Evolutionary conservation across 1,284 basidiomycete genomes (phyloP), one percentile per base, ranked within the genome.

Genomic region (Trichosporon inkin): DNA sequence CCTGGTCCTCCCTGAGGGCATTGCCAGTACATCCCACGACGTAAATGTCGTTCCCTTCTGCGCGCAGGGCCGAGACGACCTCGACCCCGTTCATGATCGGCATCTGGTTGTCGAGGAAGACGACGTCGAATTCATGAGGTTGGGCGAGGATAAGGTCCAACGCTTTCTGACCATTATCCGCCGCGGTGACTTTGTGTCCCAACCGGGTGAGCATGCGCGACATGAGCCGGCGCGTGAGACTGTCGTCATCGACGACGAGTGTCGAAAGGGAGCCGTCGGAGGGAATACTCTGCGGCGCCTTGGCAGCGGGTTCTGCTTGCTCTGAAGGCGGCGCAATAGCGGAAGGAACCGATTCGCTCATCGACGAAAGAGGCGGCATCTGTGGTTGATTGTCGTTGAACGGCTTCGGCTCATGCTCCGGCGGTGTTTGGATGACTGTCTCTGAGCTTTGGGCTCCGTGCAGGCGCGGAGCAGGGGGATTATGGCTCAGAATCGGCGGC

Each of bases 151-250:
- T 84, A 80, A 89, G 82, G 61, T 89, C 86, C 53, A 93, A 78
- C 6, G 90, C 91, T 32, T 88, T 78, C 71, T 87, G 84, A 6
- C 92, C 92, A 69, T 95, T 92, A 77, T 93, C 90, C n/a, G 92
- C 92, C 5, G 85, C 86, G 2, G 83, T 81, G 17, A 93, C 90
- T 44, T 77, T 75, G 75, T 89, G 92, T 1, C 91, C 90, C 4
- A 94, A 78, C 16, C 90, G 82, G 19, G 84, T 84, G 57, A 94
- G 81, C 79, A 92, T 85, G 38, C 90, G 82, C 53, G 83, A 84
- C 91, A 94, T 93, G 62, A 93, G 80, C 63, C 82, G 86, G 52
- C 90, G 84, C 39, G 92, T 93, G 58, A 93, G 78, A 24, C 82
- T 81, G 74, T 62, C 58, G 53, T 62, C 62, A 58, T 62, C 62